Base-by-base conservation (phyloP, 495 filamentous ascomycete species). In the Hypomontagnella monticulosa region DNA sequence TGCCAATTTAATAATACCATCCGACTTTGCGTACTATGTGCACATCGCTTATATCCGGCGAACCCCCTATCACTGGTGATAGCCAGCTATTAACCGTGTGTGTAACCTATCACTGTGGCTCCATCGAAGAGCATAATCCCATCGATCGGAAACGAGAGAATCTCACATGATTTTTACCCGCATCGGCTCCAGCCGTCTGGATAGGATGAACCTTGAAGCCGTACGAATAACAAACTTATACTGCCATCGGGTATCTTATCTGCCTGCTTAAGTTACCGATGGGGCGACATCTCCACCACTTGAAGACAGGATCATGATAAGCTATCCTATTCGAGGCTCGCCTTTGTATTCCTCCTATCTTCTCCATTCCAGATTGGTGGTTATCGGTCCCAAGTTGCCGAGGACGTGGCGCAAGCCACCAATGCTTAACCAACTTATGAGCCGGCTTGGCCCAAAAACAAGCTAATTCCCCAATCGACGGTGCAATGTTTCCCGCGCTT, bases 271-370 rank as follows among this genome's bases (percentile, higher is more conserved):
- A 34, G 11, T 8, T 50, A 34, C 32, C 33, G 19, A 53, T 10
- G 5, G 49, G 49, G 15, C 49, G 18, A 11, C 11, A 44, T 36
- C 53, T 43, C 53, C 53, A 20, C 49, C 34, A 14, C 4, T 43
- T 15, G 15, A 27, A 33, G 47, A 50, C 15, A 30, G 32, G 47
- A 34, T n/a, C 19, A 65, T 58, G 61, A 65, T 65, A 65, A 58
- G 61, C 43, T n/a, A 33, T 55, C 9, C 4, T 37, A 9, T 19
- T 16, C 9, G 5, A 32, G 44, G 12, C 5, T 34, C 23, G 27
- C 19, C 19, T 46, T 11, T 47, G n/a, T n/a, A 4, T 20, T 20
- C 43, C 20, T 27, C 46, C 20, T 4, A 7, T 40, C 18, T 47
- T 55, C 44, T 51, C n/a, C 53, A 47, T 33, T 41, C 33, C 34